Base-by-base conservation (phyloP, 441 rosid genomes). In the Croton setiger region DNA sequence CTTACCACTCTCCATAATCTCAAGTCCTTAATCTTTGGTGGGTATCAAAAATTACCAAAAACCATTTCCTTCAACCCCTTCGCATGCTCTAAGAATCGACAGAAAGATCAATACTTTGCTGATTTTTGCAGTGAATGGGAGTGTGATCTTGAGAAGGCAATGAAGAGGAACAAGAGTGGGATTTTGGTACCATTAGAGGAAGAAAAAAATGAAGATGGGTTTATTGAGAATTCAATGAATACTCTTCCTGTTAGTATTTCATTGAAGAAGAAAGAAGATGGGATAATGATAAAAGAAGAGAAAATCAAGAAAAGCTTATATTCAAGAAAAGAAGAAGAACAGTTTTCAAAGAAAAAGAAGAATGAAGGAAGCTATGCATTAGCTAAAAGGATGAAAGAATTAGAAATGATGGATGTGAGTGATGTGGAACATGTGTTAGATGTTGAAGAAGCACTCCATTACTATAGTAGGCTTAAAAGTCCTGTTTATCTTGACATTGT, bases 401-500 rank as follows among this genome's bases (percentile, higher is more conserved):
- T 90, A 75, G 95, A 90, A 72, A 82, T 83, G 92, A 76, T 84
- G 75, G 88, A 88, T 68, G 80, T 67, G 18, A 82, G 88, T 64
- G 90, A 92, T 73, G 74, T 87, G 63, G 98, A 95, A 47, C 88
- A 90, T 72, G 90, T 83, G 12, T 69, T 95, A 77, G 99, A 95
- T 72, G 83, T 92, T 9, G 98, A 95, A 84, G 99, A 95, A 67
- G 98, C 97, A 39, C 77, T 92, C 27, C 98, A 89, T 74, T 92
- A 92, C 75, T 92, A 95, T 72, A 87, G 91, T n/a, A 80, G 82
- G 47, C 94, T 92, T 67, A 83, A 66, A 72, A 90, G 98, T 65
- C 99, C 98, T 0, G 93, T 78, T 9, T 90, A 92, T 73, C 79
- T 87, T 60, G 92, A 82, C 75, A 87, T 95, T 58, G 99, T 90